phyloP scores from a whole-genome alignment of 345 rosid genomes.

The Acer campestre region DNA sequence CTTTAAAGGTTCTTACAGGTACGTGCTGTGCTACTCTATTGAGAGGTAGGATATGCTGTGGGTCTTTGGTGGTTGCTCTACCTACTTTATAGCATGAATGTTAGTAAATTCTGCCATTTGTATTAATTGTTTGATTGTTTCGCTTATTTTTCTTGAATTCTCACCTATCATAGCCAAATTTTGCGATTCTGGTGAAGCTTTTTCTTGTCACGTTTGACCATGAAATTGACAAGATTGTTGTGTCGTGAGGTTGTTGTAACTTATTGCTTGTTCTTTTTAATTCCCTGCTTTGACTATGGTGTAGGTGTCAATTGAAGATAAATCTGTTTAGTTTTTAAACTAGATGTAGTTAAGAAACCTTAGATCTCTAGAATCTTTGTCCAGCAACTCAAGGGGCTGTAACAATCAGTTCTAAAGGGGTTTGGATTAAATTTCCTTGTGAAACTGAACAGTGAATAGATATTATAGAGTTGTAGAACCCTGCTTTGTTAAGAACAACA shows the following conservation, averaged over 20 bases:
- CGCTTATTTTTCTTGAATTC: constrained; percentile 17
- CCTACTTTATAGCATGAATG: constrained; percentile 48
- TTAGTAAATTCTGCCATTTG: constrained; percentile 46
- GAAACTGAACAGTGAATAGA: neutral
- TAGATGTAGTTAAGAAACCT: neutral
- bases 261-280: neutral
- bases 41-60: constrained; percentile 59
- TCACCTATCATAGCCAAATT: neutral
- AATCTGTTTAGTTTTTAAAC: neutral
- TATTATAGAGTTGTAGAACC: neutral
- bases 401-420: neutral
- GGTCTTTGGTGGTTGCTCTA: constrained; percentile 52
- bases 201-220: neutral
- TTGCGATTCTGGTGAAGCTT: neutral
- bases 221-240: neutral
- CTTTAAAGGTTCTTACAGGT: constrained; percentile 53
- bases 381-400: neutral
- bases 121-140: constrained; percentile 28
- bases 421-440: neutral
- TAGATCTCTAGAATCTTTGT: neutral
- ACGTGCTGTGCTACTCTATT: constrained; percentile 47
- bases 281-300: neutral
- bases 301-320: neutral
- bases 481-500: neutral
- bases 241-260: constrained; percentile 2